These are phyloP conservation scores for Pseudogymnoascus sp. DNA, from an alignment of 2,329 filamentous ascomycete species.

Conservation along the genomic window DNA sequence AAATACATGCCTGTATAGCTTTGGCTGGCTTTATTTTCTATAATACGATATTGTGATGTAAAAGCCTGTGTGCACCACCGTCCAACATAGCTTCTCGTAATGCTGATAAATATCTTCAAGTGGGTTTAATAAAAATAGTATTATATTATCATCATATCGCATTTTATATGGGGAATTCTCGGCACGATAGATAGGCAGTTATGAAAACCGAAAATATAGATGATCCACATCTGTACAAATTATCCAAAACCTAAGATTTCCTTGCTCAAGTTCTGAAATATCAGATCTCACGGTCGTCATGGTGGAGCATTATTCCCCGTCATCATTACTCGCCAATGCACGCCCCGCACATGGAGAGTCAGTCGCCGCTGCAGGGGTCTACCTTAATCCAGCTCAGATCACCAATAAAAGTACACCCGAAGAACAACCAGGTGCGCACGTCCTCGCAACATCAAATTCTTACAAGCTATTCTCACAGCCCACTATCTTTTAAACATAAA, in stretches of 20 bases:
- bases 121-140: background rate
- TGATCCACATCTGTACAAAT: background rate
- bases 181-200: background rate
- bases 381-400: constrained; percentile 1
- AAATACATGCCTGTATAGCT: background rate
- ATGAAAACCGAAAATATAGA: background rate
- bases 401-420: background rate
- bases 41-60: too few relatives aligned
- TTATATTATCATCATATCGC: background rate
- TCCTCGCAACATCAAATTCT: constrained; percentile 5
- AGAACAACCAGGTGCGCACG: background rate
- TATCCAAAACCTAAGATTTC: background rate
- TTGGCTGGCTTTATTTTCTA: too few relatives aligned
- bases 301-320: background rate
- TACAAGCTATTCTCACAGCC: constrained; percentile 5
- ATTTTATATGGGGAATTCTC: background rate
- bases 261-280: background rate
- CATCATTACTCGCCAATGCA: constrained; percentile 5
- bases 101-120: background rate
- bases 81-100: background rate
- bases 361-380: background rate
- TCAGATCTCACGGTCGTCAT: background rate
- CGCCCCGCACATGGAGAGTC: background rate
- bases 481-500: background rate
- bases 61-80: background rate